Conservation (phyloP, 169 alveolate species). For the Plasmodium blacklocki region DNA sequence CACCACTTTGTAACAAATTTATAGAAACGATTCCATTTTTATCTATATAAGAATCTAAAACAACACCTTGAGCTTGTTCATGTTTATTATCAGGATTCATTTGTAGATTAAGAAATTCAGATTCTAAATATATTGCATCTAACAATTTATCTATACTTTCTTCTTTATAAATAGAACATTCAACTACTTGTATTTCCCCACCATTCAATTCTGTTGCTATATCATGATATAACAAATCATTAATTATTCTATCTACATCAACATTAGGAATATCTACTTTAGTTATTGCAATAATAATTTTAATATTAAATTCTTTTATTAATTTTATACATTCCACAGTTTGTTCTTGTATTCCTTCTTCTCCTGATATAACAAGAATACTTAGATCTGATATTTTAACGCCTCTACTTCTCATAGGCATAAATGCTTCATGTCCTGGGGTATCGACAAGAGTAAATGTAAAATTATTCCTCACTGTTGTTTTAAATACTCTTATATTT, state of each 20-base stretch:
- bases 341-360: conserved; percentile 95
- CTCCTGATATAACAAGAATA: conserved; percentile 94
- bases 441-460: conserved; percentile 94
- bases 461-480: conserved; percentile 80
- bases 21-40: conserved; percentile 64
- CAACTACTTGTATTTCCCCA: conserved; percentile 63
- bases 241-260: conserved; percentile 32
- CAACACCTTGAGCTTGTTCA: conserved; percentile 29
- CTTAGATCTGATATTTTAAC: conserved; percentile 94
- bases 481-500: conserved; percentile 94
- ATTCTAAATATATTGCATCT: conserved; percentile 70
- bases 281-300: conserved; percentile 91
- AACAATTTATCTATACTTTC: conserved; percentile 33
- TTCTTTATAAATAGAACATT: conserved; percentile 45
- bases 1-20: conserved; percentile 52
- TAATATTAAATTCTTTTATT: conserved; percentile 82
- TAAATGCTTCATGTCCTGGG: conserved; percentile 97
- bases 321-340: conserved; percentile 93
- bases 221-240: conserved; percentile 33
- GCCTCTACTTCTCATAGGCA: conserved; percentile 94
- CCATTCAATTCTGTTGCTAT: conserved; percentile 67
- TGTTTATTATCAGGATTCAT: not conserved
- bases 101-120: conserved; percentile 34
- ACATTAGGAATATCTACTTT: conserved; percentile 85
- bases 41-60: conserved; percentile 58